Base-by-base conservation (phyloP, 2,329 filamentous ascomycete species). In the Amylocarpus encephaloides region DNA sequence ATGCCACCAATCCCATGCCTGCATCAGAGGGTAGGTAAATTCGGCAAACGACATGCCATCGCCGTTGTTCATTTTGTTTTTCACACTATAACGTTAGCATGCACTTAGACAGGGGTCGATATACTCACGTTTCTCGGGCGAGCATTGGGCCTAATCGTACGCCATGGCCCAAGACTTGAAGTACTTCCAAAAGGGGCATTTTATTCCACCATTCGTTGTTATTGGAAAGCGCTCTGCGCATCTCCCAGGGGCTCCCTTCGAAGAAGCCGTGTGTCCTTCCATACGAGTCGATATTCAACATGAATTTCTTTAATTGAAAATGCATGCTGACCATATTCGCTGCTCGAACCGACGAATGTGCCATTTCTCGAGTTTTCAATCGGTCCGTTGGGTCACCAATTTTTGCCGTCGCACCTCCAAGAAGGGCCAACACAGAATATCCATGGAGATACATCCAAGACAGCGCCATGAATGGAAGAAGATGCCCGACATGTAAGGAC, bases 1-100 rank as follows among this genome's bases (percentile, higher is more conserved):
- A 59, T 87, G 77, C 88, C 88, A 97, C 80, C 91, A 98, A 67
- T 98, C 93, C 86, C 91, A 97, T 18, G 86, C 90, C 67, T 98
- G 93, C 62, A 97, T 80, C 13, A 98, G 71, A 1, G 94, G 93
- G 64, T 98, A 98, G 38, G 83, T 79, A 68, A 98, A 95, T 66
- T 98, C 93, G 33, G 88, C 85, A 62, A 94, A 86, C 0, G 91
- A 94, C 85, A 98, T 92, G 60, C 93, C 94, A 56, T 93, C 87
- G 34, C 89, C 88, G 47, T 83, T 83, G n/a, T 79, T 78, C 74
- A 97, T 77, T 64, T 90, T 88, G 50, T 82, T 83, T 69, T 89
- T 93, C 48, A 94, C 90, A 32, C 64, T 66, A 34, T 26, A 33
- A 35, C 22, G 35, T 61, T 38, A 62, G 59, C 9, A 32, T 41